Base-by-base conservation (phyloP, 73 alveolate species). In the Breviolum minutum region DNA sequence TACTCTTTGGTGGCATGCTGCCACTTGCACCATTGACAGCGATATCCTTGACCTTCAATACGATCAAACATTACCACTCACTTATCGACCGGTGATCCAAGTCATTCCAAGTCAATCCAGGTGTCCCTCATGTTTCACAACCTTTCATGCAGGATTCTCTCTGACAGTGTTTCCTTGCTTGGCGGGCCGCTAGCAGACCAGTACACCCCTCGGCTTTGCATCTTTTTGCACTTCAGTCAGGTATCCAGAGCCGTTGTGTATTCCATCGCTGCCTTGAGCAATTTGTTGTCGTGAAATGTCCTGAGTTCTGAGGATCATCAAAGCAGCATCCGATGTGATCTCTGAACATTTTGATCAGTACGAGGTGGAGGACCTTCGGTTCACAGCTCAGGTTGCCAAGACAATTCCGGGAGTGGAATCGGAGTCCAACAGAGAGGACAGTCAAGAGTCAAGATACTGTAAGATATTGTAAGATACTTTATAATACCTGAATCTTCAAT, bases 171-270 rank as follows among this genome's bases (percentile, higher is more conserved):
- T 61, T 32, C 96, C 60, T 32, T 89, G 76, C 87, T 89, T 8
- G 96, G 96, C 26, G 96, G 96, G 48, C 96, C 96, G 4, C n/a
- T 89, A 73, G 96, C 96, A 30, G 96, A 89, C 73, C 96, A 89
- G 96, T 24, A 29, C 30, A 54, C 66, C 26, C 90, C 66, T 81
- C 48, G 60, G 90, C 71, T 79, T 79, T 20, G 87, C 87, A 14
- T 20, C 7, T 0, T 30, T 79, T 5, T 29, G 54, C 54, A 40
- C 54, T 40, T 40, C 54, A 68, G 77, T 40, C 54, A 68, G 77
- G n/a, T 68, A 14, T 22, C 4, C n/a, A 14, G n/a, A 68, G 77
- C 77, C 3, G 54, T 40, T 22, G 8, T 22, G n/a, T 17, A 68
- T 22, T 22, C n/a, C 77, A 14, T 14, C 17, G 87, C 64, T 77